These are phyloP conservation scores for Lichtheimia ornata DNA, from an alignment of 371 early-diverging fungal species.

Conservation along the genomic window DNA sequence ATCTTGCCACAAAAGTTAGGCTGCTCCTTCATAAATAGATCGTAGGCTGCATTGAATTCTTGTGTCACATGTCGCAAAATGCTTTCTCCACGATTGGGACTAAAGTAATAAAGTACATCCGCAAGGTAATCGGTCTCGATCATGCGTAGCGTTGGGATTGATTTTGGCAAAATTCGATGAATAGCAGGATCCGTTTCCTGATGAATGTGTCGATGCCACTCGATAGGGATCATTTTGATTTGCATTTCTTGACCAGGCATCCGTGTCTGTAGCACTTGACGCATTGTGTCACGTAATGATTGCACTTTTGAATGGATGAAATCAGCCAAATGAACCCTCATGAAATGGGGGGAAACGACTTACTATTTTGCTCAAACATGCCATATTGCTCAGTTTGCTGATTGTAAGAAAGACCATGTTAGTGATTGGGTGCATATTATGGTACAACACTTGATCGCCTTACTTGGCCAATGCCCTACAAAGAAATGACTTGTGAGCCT, in stretches of 20 bases:
- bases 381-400: conserved; percentile 61
- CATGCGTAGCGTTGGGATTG: conserved; percentile 56
- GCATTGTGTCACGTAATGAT: conserved; percentile 50
- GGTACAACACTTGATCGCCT: background rate
- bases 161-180: conserved; percentile 59
- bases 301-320: conserved; percentile 36
- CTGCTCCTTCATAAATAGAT: conserved; percentile 46
- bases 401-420: background rate
- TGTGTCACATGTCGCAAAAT: conserved; percentile 59
- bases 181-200: conserved; percentile 39
- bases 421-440: conserved; percentile 1
- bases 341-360: conserved; percentile 1
- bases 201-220: conserved; percentile 58
- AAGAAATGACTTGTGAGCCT: background rate
- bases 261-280: conserved; percentile 53
- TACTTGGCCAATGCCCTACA: conserved; percentile 66
- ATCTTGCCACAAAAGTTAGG: conserved; percentile 64
- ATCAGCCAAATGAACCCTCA: background rate
- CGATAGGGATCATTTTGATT: conserved; percentile 58
- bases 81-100: conserved; percentile 53
- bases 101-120: conserved; percentile 65
- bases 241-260: conserved; percentile 44
- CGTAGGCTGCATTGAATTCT: conserved; percentile 55
- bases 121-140: conserved; percentile 68
- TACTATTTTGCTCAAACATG: conserved; percentile 56